A percentile compares a stretch with the other conserved stretches of the same genome.
These are phyloP conservation scores for Prunus kanzakura DNA, from an alignment of 306 rosid species.

Conservation along the genomic window DNA sequence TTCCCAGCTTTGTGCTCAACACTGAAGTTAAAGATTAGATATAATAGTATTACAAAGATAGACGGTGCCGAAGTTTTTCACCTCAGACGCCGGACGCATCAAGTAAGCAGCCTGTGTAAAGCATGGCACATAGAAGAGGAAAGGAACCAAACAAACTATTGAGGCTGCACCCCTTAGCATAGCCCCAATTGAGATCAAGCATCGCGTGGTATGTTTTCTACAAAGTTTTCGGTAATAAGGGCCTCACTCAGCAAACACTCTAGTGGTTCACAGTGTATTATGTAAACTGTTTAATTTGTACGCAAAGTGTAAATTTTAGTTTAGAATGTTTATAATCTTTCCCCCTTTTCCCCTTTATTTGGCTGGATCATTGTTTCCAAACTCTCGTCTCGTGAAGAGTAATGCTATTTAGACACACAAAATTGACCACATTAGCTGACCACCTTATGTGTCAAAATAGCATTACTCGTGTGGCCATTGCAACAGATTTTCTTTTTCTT, in stretches of 20 bases:
- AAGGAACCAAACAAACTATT: background rate
- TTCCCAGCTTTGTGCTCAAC: constrained; percentile 69
- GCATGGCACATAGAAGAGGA: background rate
- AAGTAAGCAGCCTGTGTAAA: background rate
- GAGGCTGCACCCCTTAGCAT: background rate
- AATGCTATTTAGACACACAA: no score
- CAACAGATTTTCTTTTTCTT: no score
- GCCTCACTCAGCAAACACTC: background rate
- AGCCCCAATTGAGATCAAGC: background rate
- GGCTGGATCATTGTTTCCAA: background rate
- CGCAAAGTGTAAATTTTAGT: background rate
- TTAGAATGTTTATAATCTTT: background rate
- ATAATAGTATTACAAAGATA: background rate
- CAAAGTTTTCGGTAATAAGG: background rate
- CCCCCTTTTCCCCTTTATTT: background rate
- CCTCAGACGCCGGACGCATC: background rate
- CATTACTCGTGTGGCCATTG: no score
- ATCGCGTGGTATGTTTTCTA: background rate
- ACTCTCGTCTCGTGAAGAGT: background rate
- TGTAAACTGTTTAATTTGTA: background rate
- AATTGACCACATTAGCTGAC: no score
- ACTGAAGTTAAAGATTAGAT: constrained; percentile 42
- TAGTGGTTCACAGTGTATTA: background rate
- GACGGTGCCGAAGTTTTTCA: background rate
- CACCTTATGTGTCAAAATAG: no score